Evolutionary conservation across 1,284 basidiomycete genomes (phyloP).

Genomic region (Retiboletus flavoniger): DNA sequence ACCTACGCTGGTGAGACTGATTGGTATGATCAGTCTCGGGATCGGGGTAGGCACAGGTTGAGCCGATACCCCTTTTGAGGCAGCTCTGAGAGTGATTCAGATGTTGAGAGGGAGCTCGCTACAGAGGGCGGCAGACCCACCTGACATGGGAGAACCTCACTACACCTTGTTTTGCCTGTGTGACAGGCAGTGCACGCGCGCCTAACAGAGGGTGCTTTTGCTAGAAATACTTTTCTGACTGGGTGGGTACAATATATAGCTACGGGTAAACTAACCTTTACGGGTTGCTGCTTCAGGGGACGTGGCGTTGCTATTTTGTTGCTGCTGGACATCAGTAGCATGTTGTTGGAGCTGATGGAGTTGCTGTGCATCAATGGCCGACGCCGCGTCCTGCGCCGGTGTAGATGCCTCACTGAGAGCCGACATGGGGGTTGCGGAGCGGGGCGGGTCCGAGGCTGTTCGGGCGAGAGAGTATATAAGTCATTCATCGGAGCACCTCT

Average conservation of each 20-base stretch:
- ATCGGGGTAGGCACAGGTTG: slow-evolving; percentile 71
- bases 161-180: slow-evolving; percentile 75
- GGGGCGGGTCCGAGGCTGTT: slow-evolving; percentile 37
- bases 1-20: slow-evolving; percentile 41
- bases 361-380: slow-evolving; percentile 56
- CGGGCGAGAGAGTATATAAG: slow-evolving; percentile 36
- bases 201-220: slow-evolving; percentile 74
- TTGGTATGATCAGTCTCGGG: slow-evolving; percentile 59
- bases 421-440: slow-evolving; percentile 57
- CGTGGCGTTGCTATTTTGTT: slow-evolving; percentile 38
- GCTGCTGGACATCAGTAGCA: slow-evolving; percentile 35
- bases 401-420: slow-evolving; percentile 62
- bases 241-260: slow-evolving; percentile 12
- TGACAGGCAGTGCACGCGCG: slow-evolving; percentile 77
- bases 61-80: slow-evolving; percentile 69
- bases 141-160: slow-evolving; percentile 75
- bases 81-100: slow-evolving; percentile 54
- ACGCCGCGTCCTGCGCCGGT: slow-evolving; percentile 58
- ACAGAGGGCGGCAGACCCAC: slow-evolving; percentile 37
- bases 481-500: slow-evolving; percentile 25
- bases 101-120: slow-evolving; percentile 7
- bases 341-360: slow-evolving; percentile 56
- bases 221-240: slow-evolving; percentile 37
- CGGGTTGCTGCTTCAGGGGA: slow-evolving; percentile 25
- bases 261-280: slow-evolving; percentile 33